Conservation (phyloP, 2,329 filamentous ascomycete species). For the Dothistroma septosporum region DNA sequence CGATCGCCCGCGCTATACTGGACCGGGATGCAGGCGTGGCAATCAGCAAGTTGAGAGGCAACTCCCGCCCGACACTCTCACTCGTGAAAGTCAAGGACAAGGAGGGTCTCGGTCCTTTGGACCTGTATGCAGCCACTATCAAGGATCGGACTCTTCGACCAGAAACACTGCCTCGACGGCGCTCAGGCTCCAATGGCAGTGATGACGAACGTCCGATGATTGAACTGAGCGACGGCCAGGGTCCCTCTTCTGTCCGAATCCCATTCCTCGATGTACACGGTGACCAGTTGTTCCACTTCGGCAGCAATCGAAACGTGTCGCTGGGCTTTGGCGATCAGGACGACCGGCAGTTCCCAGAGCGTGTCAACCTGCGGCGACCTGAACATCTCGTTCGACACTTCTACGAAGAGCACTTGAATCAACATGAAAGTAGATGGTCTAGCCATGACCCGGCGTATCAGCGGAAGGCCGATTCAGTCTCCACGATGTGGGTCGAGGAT, state of each 20-base stretch:
- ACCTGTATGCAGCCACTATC: constrained; percentile 85
- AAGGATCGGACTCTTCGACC: constrained; percentile 62
- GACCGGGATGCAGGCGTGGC: constrained; percentile 69
- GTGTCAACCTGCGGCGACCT: constrained; percentile 70
- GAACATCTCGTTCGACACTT: constrained; percentile 71
- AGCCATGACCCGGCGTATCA: constrained; percentile 33
- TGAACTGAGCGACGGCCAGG: constrained; percentile 52
- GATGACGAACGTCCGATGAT: constrained; percentile 44
- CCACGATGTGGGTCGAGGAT: constrained; percentile 43
- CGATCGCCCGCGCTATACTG: constrained; percentile 77
- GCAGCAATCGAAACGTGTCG: constrained; percentile 92
- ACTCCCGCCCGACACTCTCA: constrained; percentile 61
- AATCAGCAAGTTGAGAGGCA: constrained; percentile 57
- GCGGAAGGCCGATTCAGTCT: constrained; percentile 18
- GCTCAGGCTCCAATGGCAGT: constrained; percentile 36
- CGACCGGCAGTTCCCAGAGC: constrained; percentile 88
- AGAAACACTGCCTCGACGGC: constrained; percentile 34
- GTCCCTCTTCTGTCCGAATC: constrained; percentile 16
- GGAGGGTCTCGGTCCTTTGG: constrained; percentile 91
- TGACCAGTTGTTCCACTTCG: constrained; percentile 88
- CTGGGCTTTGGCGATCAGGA: constrained; percentile 94
- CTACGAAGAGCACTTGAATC: constrained; percentile 61
- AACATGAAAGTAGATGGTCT: constrained; percentile 39
- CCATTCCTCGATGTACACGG: constrained; percentile 49
- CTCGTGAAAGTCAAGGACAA: constrained; percentile 94